Evolutionary conservation across 441 rosid genomes (phyloP), one percentile per base, ranked within the genome.

Genomic region (Aquilaria agallochum): DNA sequence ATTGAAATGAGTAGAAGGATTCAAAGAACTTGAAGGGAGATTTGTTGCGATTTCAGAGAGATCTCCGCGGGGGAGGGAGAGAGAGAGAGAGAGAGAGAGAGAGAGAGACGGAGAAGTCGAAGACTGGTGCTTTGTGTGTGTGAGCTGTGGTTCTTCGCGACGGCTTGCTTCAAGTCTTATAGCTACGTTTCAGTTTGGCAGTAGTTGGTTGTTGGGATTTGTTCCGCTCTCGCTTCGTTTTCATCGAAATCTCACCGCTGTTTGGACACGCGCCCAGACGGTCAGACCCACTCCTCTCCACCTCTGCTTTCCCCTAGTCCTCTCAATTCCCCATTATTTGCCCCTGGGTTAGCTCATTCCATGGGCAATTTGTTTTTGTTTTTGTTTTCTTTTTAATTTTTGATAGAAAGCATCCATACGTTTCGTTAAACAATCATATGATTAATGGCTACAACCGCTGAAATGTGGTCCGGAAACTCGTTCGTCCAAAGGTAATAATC

Each of bases 81-180:
- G 4, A 56, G 30, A 45, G 48, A 45, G 31, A 30, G 13, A 5
- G 54, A 32, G 65, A 36, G 4, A 56, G 30, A 45, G 48, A 45
- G 31, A 30, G 13, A 5, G 54, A 32, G 65, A 36, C 72, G 69
- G 63, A 56, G 73, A 71, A 11, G 55, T 63, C 71, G 59, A 74
- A 58, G 77, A 54, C 31, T 9, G 52, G 9, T 15, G 44, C 4
- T 10, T 13, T 6, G 34, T 11, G 50, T 12, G 6, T 10, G 4
- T 33, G n/a, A 59, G 1, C n/a, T 33, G 49, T 15, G 15, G 5
- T 9, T 53, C 4, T 53, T 20, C 20, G 20, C 20, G 20, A 20
- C 20, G 20, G 20, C 10, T 15, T 40, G 50, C 3, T 47, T 32
- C 3, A 6, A 55, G 42, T 55, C 3, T 12, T 11, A 49, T n/a